A percentile compares a stretch with the other conserved stretches of the same genome.
These are phyloP conservation scores for Amanita subjunquillea DNA, from an alignment of 768 basidiomycete species.

Conservation along the genomic window DNA sequence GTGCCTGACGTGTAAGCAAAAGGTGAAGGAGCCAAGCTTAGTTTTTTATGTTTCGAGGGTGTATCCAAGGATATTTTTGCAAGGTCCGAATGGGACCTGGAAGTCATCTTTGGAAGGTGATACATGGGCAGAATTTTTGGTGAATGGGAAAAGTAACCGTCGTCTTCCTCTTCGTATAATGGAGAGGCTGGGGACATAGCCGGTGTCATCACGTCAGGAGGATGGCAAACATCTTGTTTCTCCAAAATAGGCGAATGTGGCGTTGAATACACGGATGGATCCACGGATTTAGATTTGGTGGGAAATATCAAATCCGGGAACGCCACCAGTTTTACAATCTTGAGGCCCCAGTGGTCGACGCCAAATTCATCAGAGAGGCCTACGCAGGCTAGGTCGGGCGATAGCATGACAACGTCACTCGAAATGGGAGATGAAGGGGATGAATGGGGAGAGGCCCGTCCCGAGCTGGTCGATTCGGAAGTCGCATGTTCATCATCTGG, in stretches of 20 bases:
- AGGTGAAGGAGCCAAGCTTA: conserved; percentile 6
- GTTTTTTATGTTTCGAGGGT: conserved; percentile 23
- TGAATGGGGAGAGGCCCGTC: conserved; percentile 11
- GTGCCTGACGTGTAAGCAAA: neutral
- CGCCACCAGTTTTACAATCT: conserved; percentile 69
- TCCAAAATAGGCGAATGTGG: conserved; percentile 6
- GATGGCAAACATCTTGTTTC: conserved; percentile 4
- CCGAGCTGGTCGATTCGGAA: neutral
- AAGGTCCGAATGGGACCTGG: conserved; percentile 35
- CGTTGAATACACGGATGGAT: conserved; percentile 6
- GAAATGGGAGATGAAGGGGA: conserved; percentile 46
- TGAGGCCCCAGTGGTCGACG: conserved; percentile 64
- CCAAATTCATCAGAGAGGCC: conserved; percentile 57
- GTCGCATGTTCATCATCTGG: conserved; percentile 2
- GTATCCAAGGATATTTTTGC: conserved; percentile 21
- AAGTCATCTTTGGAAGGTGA: conserved; percentile 23
- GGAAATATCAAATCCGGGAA: conserved; percentile 58
- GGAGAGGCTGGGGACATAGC: neutral
- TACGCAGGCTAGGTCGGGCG: conserved; percentile 68
- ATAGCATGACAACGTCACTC: conserved; percentile 50
- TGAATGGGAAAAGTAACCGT: conserved; percentile 55
- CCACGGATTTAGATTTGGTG: conserved; percentile 9
- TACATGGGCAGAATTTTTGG: conserved; percentile 28
- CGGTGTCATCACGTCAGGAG: conserved; percentile 1
- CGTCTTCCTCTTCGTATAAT: conserved; percentile 26